Base-by-base conservation (phyloP, 2,329 filamentous ascomycete genomes). In the Parastagonospora avenae region DNA sequence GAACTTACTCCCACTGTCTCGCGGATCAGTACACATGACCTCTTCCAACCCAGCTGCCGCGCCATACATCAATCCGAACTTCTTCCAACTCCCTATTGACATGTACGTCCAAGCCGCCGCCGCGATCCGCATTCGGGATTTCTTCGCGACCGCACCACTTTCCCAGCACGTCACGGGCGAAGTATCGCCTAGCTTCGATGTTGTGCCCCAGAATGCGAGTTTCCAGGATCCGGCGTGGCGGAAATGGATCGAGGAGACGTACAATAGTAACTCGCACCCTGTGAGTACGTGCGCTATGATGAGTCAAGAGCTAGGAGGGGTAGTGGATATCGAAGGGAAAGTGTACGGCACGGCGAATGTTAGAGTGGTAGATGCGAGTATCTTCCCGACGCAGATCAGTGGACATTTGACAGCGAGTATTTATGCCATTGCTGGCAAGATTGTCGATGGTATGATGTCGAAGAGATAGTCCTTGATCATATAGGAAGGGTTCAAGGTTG, bases 11-110 rank as follows among this genome's bases (percentile, higher is more conserved):
- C 72, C 72, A 1, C 68, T 74, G 48, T 71, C 71, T 6, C 63
- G 64, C n/a, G 73, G 73, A 36, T 61, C 52, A 32, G 56, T 74
- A 12, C 71, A 73, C 50, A 67, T 74, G 40, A 51, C 55, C 11
- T 60, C 63, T 1, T 28, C 65, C 8, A 63, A 74, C 14, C 68
- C 71, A 2, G 63, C 69, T 15, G 50, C 71, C 31, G 54, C 67
- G 6, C 77, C 79, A 0, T 43, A 35, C 12, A 75, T 80, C 56
- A 64, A 79, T 48, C 76, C 76, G 2, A 73, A 73, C 42, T 78
- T 75, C 57, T 73, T 78, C 56, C 68, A 73, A 43, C 65, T 77
- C 8, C 68, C 73, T 2, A 71, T 73, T 29, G 76, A 79, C 46
- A 51, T 62, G 2, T 51, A 57, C 5, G 57, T 74, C 7, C 74